Percentiles rank a stretch among this genome's conserved stretches.
Conservation (phyloP, 352 stramenopile genomes). For the Phytophthora brassicae region DNA sequence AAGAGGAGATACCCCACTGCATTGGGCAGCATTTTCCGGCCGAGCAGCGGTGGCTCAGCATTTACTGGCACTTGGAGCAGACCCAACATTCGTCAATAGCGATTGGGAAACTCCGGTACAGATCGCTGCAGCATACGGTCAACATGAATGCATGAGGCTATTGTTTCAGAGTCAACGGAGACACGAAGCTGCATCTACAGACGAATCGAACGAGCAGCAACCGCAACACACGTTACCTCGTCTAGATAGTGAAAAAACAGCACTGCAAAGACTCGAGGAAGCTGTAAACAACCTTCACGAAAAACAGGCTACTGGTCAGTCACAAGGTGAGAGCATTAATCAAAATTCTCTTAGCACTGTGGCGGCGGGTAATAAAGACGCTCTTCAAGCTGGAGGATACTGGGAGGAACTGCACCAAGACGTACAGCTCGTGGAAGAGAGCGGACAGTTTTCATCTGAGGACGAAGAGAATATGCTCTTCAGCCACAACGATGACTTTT, state of each 20-base stretch:
- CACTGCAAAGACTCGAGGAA: conserved; percentile 32
- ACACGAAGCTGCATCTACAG: conserved; percentile 4
- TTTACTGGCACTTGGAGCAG: conserved; percentile 47
- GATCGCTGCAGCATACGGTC: conserved; percentile 44
- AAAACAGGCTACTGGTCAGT: conserved; percentile 39
- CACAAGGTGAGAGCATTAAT: conserved; percentile 18
- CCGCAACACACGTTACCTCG: conserved; percentile 4
- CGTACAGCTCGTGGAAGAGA: conserved; percentile 76
- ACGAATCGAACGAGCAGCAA: conserved; percentile 9
- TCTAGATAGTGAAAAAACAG: conserved; percentile 25
- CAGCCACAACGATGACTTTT: conserved; percentile 14
- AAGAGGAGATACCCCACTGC: conserved; percentile 66
- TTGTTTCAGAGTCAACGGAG: conserved; percentile 33
- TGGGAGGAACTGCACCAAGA: conserved; percentile 75
- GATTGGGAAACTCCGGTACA: conserved; percentile 61
- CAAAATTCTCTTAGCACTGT: background rate
- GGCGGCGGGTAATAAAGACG: too few relatives aligned
- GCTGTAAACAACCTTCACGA: conserved; percentile 33
- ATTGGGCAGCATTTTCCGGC: conserved; percentile 65
- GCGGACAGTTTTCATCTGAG: conserved; percentile 68
- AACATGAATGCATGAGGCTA: conserved; percentile 51
- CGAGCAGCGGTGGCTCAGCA: conserved; percentile 36
- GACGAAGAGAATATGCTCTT: conserved; percentile 39
- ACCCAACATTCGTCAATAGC: conserved; percentile 49
- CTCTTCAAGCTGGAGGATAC: conserved; percentile 29